phyloP scores from a whole-genome alignment of 1,284 basidiomycete genomes.

The Caloboletus inedulis region DNA sequence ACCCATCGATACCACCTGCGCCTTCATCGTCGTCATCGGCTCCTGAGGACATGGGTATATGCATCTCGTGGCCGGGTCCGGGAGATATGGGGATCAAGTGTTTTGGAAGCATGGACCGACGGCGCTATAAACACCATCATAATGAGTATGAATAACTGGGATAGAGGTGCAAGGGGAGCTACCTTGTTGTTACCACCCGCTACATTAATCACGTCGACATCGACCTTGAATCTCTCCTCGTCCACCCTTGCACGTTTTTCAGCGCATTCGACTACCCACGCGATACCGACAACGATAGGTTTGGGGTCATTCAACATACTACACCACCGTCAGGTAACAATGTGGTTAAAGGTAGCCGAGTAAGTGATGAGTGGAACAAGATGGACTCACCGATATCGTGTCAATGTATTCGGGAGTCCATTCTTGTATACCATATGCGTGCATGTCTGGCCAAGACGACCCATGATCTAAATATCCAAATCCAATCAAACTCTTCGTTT shows the following conservation, averaged over 20 bases:
- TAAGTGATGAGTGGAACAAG: neutral
- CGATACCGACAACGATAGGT: constrained; percentile 79
- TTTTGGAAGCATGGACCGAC: constrained; percentile 69
- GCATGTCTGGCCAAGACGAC: constrained; percentile 68
- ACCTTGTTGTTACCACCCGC: constrained; percentile 70
- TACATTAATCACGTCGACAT: constrained; percentile 65
- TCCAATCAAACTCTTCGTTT: constrained; percentile 1
- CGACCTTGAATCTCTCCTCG: constrained; percentile 66
- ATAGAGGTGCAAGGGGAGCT: constrained; percentile 22
- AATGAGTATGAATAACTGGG: neutral
- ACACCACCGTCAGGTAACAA: neutral
- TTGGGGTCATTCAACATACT: constrained; percentile 66
- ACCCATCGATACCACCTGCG: constrained; percentile 38
- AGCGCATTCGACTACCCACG: constrained; percentile 88
- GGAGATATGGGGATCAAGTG: constrained; percentile 39
- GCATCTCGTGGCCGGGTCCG: constrained; percentile 26
- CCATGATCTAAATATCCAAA: constrained; percentile 45
- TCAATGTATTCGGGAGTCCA: constrained; percentile 74
- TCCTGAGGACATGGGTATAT: constrained; percentile 26
- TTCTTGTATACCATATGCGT: constrained; percentile 93
- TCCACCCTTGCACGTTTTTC: constrained; percentile 66
- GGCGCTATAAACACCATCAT: constrained; percentile 36
- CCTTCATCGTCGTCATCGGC: constrained; percentile 30
- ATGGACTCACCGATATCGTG: constrained; percentile 60
- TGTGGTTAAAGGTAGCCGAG: neutral